Percentiles rank a stretch among this genome's conserved stretches.
Conservation (phyloP, 768 basidiomycete species). For the Gelatoporia subvermispora region DNA sequence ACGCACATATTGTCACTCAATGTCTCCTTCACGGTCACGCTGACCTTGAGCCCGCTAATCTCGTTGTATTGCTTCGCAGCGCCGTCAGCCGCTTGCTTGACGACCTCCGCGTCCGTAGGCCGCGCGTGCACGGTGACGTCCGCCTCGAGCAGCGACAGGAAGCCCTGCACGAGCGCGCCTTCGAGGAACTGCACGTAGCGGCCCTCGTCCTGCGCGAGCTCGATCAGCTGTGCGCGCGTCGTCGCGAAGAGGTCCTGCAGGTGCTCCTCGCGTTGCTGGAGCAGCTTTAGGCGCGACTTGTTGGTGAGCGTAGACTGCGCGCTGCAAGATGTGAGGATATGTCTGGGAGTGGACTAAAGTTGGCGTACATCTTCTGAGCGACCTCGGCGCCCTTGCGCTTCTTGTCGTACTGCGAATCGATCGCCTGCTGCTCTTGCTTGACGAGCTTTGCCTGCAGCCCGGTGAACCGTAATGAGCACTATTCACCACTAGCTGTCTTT, state of each 20-base stretch:
- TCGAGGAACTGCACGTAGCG: constrained; percentile 82
- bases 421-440: constrained; percentile 90
- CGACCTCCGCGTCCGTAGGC: constrained; percentile 57
- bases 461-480: not conserved
- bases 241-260: constrained; percentile 82
- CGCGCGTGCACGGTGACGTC: constrained; percentile 63
- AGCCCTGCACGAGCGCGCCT: constrained; percentile 79
- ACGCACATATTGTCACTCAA: constrained; percentile 67
- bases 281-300: constrained; percentile 86
- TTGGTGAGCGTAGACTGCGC: constrained; percentile 95
- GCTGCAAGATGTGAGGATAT: constrained; percentile 34
- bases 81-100: constrained; percentile 55
- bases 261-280: constrained; percentile 89
- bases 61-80: constrained; percentile 70
- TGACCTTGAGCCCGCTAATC: constrained; percentile 66
- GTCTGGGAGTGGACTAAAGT: not conserved
- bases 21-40: constrained; percentile 53
- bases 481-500: not conserved
- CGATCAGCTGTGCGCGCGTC: constrained; percentile 58
- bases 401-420: constrained; percentile 94
- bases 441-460: constrained; percentile 84
- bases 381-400: constrained; percentile 92
- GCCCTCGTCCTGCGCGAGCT: constrained; percentile 57
- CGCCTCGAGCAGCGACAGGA: constrained; percentile 78
- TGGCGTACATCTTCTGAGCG: constrained; percentile 88